Evolutionary conservation across 1,284 basidiomycete genomes (phyloP), one percentile per base, ranked within the genome.

Genomic region (Heliocybe sulcata): DNA sequence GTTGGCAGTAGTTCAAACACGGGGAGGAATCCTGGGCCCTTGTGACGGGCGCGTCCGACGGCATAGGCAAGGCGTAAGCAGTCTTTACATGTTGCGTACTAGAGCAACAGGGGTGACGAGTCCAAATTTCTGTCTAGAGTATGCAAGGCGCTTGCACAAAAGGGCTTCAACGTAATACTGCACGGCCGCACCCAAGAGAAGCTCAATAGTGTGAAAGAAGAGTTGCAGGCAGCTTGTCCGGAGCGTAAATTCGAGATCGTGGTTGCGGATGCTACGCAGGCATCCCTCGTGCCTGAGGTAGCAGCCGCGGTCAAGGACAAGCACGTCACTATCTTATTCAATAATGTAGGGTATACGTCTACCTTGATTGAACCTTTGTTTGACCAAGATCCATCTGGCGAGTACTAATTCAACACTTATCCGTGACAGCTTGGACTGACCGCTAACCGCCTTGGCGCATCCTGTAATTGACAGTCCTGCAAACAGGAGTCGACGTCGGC

Each of bases 11-110:
- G 47, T 49, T n/a, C 27, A 4, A 29, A 11, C 47, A 49, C n/a
- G 47, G 47, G 3, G 20, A 49, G 27, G 47, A 49, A n/a, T 49
- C 47, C 14, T 49, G 47, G 47, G 47, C 47, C 6, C 47, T 49
- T 11, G 47, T 49, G 4, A 49, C 47, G 14, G 47, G 47, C 47
- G 47, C 23, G 11, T 49, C 47, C 3, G 47, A 49, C 47, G 47
- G 47, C 27, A 49, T 49, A 14, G 47, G 47, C 47, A 49, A 49
- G n/a, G 8, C 23, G 47, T 49, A 22, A 16, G 47, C 22, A 14
- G 4, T 26, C 47, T 26, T 26, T 16, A 49, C 6, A n/a, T 26
- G 20, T 25, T 26, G 20, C 8, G 12, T 16, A 6, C 4, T 49
- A 49, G n/a, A n/a, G n/a, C n/a, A n/a, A n/a, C n/a, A n/a, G n/a